Percentiles rank a stretch among this genome's conserved stretches.
Conservation (phyloP, 805 yeast species). For the Blastobotrys parvus region DNA sequence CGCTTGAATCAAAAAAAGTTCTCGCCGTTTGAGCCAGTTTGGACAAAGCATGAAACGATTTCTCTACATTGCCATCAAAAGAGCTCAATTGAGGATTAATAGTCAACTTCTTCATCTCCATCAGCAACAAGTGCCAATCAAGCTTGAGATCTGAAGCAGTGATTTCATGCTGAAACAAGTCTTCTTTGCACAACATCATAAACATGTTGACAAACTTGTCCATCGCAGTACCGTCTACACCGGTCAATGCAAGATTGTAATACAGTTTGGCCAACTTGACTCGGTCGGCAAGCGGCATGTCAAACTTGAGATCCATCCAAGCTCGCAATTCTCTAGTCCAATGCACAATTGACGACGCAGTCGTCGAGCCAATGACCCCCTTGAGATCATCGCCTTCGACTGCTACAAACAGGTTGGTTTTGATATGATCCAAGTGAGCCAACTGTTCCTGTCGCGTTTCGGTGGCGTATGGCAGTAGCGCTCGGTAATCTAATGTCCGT, state of each 20-base stretch:
- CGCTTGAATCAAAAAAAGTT: slow-evolving; percentile 17
- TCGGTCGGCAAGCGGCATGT: slow-evolving; percentile 61
- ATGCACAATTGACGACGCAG: slow-evolving; percentile 59
- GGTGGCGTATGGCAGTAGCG: slow-evolving; percentile 61
- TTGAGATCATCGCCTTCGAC: slow-evolving; percentile 64
- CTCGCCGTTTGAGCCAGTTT: slow-evolving; percentile 21
- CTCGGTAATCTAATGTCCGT: slow-evolving; percentile 34
- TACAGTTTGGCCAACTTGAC: slow-evolving; percentile 58
- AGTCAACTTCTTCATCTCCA: slow-evolving; percentile 25
- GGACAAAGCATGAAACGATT: slow-evolving; percentile 13
- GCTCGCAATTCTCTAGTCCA: slow-evolving; percentile 84
- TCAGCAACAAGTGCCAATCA: slow-evolving; percentile 43
- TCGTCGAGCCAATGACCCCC: slow-evolving; percentile 48
- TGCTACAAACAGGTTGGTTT: slow-evolving; percentile 72
- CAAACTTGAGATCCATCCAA: slow-evolving; percentile 70
- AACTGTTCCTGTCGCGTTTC: slow-evolving; percentile 65
- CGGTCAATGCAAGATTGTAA: slow-evolving; percentile 59
- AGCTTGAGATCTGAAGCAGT: slow-evolving; percentile 35
- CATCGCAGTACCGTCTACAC: slow-evolving; percentile 60
- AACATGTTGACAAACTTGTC: slow-evolving; percentile 56
- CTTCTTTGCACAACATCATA: slow-evolving; percentile 45
- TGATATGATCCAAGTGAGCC: slow-evolving; percentile 67
- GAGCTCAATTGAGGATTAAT: slow-evolving; percentile 14
- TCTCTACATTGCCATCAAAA: slow-evolving; percentile 15
- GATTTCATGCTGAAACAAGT: slow-evolving; percentile 27